Evolutionary conservation across 306 rosid genomes (phyloP).

Genomic region (Ormosia semicastrata): DNA sequence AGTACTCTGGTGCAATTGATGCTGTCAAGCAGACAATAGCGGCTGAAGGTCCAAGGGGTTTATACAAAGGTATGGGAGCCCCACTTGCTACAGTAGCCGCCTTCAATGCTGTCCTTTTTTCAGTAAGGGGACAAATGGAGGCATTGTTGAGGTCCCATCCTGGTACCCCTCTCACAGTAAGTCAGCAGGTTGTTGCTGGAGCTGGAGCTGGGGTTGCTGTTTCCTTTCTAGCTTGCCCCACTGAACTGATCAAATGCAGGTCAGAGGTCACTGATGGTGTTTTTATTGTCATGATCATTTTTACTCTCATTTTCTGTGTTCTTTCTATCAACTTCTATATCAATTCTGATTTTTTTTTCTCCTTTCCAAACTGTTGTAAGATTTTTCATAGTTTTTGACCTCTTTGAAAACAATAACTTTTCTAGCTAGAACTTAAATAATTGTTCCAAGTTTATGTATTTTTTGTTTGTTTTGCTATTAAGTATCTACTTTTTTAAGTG

Average conservation of each 20-base stretch:
- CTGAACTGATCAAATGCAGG: conserved; percentile 98
- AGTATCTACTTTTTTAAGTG: neutral
- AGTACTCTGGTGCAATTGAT: conserved; percentile 83
- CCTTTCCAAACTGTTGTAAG: neutral
- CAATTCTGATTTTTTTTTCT: neutral
- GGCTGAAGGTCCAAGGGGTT: conserved; percentile 90
- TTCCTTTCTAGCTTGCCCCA: conserved; percentile 91
- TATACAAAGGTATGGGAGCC: conserved; percentile 98
- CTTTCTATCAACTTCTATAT: neutral
- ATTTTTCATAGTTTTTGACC: neutral
- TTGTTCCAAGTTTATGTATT: neutral
- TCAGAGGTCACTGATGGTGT: conserved; percentile 44
- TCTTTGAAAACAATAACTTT: neutral
- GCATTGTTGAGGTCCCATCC: conserved; percentile 71
- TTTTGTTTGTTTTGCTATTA: neutral
- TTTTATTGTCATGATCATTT: neutral
- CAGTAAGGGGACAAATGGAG: conserved; percentile 93
- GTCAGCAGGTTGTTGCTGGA: conserved; percentile 77
- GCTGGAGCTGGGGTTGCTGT: conserved; percentile 97
- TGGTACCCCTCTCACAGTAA: conserved; percentile 62
- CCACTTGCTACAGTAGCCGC: conserved; percentile 98
- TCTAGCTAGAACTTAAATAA: neutral
- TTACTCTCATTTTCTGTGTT: neutral
- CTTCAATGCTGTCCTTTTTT: conserved; percentile 88
- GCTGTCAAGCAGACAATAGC: conserved; percentile 92